Percentiles rank a stretch among this genome's conserved stretches.
Evolutionary conservation across 768 basidiomycete genomes (phyloP).

Genomic region (Auricularia sp.): DNA sequence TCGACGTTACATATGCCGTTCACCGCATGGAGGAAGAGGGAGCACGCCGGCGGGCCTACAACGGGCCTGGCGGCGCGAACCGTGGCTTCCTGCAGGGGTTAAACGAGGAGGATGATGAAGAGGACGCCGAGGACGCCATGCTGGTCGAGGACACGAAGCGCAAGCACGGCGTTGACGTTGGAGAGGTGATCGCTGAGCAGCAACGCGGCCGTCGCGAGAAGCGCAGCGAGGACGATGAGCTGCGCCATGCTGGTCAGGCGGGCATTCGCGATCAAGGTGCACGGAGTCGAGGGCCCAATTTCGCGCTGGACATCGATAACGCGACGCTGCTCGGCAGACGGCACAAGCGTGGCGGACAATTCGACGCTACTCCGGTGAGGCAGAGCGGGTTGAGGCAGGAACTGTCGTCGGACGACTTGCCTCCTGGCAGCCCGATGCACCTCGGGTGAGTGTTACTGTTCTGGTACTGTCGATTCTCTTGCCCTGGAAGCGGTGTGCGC

Average conservation of each 20-base stretch:
- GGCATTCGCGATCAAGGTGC: constrained; percentile 49
- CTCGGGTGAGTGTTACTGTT: neutral
- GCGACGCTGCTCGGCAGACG: constrained; percentile 79
- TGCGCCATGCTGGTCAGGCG: constrained; percentile 51
- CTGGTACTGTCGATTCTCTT: neutral
- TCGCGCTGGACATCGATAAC: constrained; percentile 79
- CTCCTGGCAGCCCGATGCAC: neutral
- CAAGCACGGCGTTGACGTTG: constrained; percentile 30
- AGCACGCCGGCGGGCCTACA: constrained; percentile 71
- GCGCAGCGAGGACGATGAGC: constrained; percentile 23
- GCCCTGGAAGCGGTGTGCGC: neutral
- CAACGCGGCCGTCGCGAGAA: constrained; percentile 15
- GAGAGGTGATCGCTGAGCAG: constrained; percentile 27
- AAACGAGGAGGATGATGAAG: constrained; percentile 87
- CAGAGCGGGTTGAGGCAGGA: constrained; percentile 23
- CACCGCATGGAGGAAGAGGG: constrained; percentile 99
- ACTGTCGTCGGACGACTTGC: neutral
- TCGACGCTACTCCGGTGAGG: constrained; percentile 14
- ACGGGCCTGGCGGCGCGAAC: constrained; percentile 60
- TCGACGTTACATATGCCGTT: constrained; percentile 97
- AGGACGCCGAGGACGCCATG: constrained; percentile 37
- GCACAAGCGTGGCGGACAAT: constrained; percentile 29
- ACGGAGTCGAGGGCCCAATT: constrained; percentile 24
- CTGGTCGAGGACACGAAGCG: constrained; percentile 38
- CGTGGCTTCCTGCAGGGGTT: constrained; percentile 73